Conservation (phyloP, 2,329 filamentous ascomycete species). For the Malbranchea cinnamomea region DNA sequence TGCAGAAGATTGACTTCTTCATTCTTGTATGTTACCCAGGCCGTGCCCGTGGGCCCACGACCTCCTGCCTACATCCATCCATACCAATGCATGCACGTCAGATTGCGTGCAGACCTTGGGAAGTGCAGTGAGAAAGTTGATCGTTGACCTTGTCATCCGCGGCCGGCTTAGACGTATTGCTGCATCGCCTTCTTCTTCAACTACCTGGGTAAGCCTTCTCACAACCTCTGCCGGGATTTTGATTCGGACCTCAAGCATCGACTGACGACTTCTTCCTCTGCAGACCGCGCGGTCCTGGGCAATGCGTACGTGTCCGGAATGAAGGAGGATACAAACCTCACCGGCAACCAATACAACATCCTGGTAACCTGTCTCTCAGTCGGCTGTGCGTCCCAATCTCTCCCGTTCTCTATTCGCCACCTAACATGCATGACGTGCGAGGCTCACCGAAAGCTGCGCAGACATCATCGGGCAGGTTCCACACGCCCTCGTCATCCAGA, state of each 20-base stretch:
- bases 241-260: too few species aligned
- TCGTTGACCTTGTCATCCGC: too few species aligned
- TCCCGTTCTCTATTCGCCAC: background rate
- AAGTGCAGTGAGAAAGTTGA: too few species aligned
- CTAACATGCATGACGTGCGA: background rate
- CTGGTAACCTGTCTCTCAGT: background rate
- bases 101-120: too few species aligned
- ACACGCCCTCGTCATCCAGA: slow-evolving; percentile 20
- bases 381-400: background rate
- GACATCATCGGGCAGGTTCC: slow-evolving; percentile 24
- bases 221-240: too few species aligned
- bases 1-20: slow-evolving; percentile 35
- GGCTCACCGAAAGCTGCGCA: too few species aligned
- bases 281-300: too few species aligned
- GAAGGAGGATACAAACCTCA: slow-evolving; percentile 11
- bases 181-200: slow-evolving; percentile 34
- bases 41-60: too few species aligned
- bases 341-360: slow-evolving; percentile 9
- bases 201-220: slow-evolving; percentile 3
- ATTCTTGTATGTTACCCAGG: slow-evolving; percentile 16
- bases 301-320: slow-evolving; percentile 10
- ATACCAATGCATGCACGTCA: too few species aligned
- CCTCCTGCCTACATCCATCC: too few species aligned
- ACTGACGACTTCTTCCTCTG: too few species aligned
- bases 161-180: slow-evolving; percentile 18